Evolutionary conservation across 371 early-diverging fungal species (phyloP), one percentile per base, ranked within the genome.

Genomic region (Blyttiomyces sp.): DNA sequence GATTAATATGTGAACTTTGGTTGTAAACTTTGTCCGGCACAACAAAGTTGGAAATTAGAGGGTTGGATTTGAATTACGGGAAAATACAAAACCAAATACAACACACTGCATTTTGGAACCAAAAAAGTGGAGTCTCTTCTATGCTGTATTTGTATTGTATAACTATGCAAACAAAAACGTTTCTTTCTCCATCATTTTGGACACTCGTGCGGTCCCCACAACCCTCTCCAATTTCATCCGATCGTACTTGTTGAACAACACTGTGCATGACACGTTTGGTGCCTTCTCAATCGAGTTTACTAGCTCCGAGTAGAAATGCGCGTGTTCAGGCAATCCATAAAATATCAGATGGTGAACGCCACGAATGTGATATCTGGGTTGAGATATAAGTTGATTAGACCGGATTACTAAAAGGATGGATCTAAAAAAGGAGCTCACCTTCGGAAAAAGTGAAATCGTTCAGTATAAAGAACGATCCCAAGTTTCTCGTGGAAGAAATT

Each of bases 401-500:
- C n/a, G n/a, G n/a, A n/a, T 26, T 4, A 39, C 16, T 32, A 49
- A 31, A 7, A 48, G 26, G 1, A 43, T 26, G 28, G 49, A 63
- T 19, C 23, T 34, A 34, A 3, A 34, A 54, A 35, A 54, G 46
- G 26, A 23, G 7, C 39, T 33, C 67, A 83, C 79, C 93, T 73
- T 66, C 93, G 82, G 80, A 90, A 98, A 70, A 90, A 98, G 73
- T 96, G 95, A 57, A 91, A 87, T 28, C 99, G 87, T 71, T 96
- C 99, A 6, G 96, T 94, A 63, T 86, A 86, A 9, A 98, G 65
- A 43, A 96, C 58, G 55, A 92, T 86, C 48, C 80, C 75, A 21
- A 82, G 68, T n/a, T 87, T 79, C 16, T 92, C 93, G 23, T 87
- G 84, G 76, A 86, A 90, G 67, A 96, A 94, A 48, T 79, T 66